Evolutionary conservation across 108 stramenopile genomes (phyloP), one percentile per base, ranked within the genome.

Genomic region (Skeletonema marinoi): DNA sequence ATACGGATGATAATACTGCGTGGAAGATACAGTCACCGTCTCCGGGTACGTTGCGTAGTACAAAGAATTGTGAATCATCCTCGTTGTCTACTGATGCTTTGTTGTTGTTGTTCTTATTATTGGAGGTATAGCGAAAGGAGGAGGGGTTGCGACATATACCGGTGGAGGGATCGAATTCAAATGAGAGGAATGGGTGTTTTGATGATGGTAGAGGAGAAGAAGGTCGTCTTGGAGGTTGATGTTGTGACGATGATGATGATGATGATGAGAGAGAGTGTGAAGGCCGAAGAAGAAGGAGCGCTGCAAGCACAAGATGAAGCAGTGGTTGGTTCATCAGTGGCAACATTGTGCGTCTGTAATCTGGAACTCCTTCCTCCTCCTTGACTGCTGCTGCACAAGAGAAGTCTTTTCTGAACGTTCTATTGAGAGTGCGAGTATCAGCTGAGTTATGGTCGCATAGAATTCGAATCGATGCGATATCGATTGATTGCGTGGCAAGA

Each of bases 11-110:
- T 5, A 88, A 81, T 14, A 90, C 88, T 21, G 92, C 87, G 30
- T 83, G 81, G 70, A 93, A 93, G 83, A 93, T 78, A 65, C 92
- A 93, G 68, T 91, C 90, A 19, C 92, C 90, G 6, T 89, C 84
- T 2, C 92, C 92, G 5, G 88, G 88, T 35, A 93, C 92, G 44
- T 90, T 90, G 36, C 89, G 80, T 81, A 93, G 10, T 12, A 78
- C 77, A 32, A 82, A 82, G 76, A 35, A 73, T 62, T 66, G 64
- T 48, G 35, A 44, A 32, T 60, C 42, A 19, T 68, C 50, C n/a
- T 19, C 32, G 10, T 33, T 50, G 9, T 44, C 29, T 16, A 3
- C 21, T 29, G 13, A 46, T 2, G 29, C 31, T 33, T 46, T 46
- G 16, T 46, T 46, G 16, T 16, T n/a, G 4, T 16, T 46, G 14